Conservation (phyloP, 331 rosid species). For the Malus hybrid region DNA sequence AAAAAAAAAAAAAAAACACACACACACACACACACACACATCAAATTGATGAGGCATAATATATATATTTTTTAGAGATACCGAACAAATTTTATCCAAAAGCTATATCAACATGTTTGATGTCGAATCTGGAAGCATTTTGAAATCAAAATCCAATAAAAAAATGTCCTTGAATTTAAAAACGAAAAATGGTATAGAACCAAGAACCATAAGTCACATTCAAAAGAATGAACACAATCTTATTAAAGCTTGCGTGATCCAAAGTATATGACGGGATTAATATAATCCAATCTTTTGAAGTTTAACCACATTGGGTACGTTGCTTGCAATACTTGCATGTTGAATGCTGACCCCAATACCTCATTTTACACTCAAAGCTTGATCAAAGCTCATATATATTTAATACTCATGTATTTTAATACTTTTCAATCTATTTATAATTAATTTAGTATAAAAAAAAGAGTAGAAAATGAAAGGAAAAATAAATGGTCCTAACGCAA, state of each 20-base stretch:
- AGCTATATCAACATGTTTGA: background rate
- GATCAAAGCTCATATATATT: background rate
- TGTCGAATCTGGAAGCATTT: background rate
- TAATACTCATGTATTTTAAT: no score
- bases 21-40: no score
- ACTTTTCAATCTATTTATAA: no score
- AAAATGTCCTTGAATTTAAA: background rate
- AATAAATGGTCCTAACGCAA: no score
- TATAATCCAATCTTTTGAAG: background rate
- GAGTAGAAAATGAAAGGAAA: no score
- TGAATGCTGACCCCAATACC: background rate
- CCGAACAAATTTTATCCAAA: background rate
- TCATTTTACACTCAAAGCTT: slow-evolving; percentile 7
- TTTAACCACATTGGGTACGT: background rate
- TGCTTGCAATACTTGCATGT: background rate
- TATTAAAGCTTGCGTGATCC: background rate
- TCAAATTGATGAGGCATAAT: no score
- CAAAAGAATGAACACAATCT: background rate
- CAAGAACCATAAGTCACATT: background rate
- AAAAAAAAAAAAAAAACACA: no score
- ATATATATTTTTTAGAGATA: no score
- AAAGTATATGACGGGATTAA: background rate
- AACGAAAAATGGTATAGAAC: background rate
- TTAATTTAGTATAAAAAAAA: no score
- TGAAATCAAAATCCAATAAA: background rate